Evolutionary conservation across 2,329 filamentous ascomycete genomes (phyloP), one percentile per base, ranked within the genome.

Genomic region (Catunica adiposa): DNA sequence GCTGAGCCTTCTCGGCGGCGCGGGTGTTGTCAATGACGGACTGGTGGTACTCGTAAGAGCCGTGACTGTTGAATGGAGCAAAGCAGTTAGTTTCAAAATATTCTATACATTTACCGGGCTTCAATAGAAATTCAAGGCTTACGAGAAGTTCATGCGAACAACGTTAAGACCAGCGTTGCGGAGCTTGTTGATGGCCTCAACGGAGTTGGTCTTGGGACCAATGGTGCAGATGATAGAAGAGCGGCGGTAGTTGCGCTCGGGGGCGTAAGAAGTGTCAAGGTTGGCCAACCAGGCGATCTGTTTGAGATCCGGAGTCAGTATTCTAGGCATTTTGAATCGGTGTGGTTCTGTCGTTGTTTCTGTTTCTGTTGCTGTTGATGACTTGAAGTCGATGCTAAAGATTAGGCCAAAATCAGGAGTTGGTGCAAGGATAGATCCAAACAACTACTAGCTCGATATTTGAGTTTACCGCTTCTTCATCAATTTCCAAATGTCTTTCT

Each of bases 201-300:
- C 84, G 38, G 88, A 94, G 79, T 98, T 98, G 65, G 92, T 98
- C 83, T 97, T 98, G 68, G 92, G 92, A 61, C 92, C 92, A 69
- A 98, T 97, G 65, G 92, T 97, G 76, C 90, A 89, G 73, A 98
- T 96, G 75, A 98, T 98, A 67, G 89, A 95, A 61, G 90, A 95
- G 64, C 92, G 84, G 67, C 92, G 88, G 73, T 92, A 94, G 76
- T 94, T 89, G 72, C 84, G 86, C 65, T 83, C 79, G 57, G 90
- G 89, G 64, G 79, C 77, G 74, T 84, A 89, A 68, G 92, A 86
- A 62, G 90, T 96, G 76, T 96, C 84, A 67, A 98, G 86, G 60
- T 71, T 70, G 60, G 78, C 73, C 60, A 83, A 73, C 80, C 80
- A 83, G 66, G 77, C 74, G 62, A 83, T 79, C 70, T 59, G 40